These are phyloP conservation scores for Ceratobasidium sp. DNA, from an alignment of 1,284 basidiomycete species.

Conservation along the genomic window DNA sequence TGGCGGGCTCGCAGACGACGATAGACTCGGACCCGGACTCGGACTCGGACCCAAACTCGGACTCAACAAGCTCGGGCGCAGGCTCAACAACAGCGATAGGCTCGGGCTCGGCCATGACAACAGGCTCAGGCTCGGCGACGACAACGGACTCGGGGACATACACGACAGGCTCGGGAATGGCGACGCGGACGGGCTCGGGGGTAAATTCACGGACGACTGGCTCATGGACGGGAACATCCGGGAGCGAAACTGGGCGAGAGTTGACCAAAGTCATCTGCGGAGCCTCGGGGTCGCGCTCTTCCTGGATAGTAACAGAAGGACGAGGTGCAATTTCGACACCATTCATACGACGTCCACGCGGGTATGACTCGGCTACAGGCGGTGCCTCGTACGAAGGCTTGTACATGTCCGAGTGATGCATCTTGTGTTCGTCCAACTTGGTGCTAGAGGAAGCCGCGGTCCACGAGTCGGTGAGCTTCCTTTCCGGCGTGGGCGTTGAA, in stretches of 20 bases:
- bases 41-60: background rate
- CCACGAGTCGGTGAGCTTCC: constrained; percentile 26
- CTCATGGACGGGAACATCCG: constrained; percentile 11
- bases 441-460: constrained; percentile 17
- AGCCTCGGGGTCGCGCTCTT: constrained; percentile 28
- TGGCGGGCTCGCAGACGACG: constrained; percentile 6
- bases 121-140: too few species aligned
- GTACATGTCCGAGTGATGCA: constrained; percentile 37
- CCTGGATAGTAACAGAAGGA: constrained; percentile 8
- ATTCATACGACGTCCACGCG: background rate
- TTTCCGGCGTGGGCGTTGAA: constrained; percentile 7
- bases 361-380: background rate
- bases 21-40: background rate
- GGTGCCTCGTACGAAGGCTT: constrained; percentile 36
- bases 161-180: background rate
- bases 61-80: too few species aligned
- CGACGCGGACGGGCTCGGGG: background rate
- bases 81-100: too few species aligned
- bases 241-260: constrained; percentile 29
- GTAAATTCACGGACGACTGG: background rate
- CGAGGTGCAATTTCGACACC: background rate
- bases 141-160: background rate
- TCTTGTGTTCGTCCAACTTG: constrained; percentile 34
- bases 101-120: too few species aligned
- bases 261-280: constrained; percentile 32